Percentiles rank a stretch among this genome's conserved stretches.
Evolutionary conservation across 2,329 filamentous ascomycete species (phyloP).

Genomic region (Grosmannia clavigera): DNA sequence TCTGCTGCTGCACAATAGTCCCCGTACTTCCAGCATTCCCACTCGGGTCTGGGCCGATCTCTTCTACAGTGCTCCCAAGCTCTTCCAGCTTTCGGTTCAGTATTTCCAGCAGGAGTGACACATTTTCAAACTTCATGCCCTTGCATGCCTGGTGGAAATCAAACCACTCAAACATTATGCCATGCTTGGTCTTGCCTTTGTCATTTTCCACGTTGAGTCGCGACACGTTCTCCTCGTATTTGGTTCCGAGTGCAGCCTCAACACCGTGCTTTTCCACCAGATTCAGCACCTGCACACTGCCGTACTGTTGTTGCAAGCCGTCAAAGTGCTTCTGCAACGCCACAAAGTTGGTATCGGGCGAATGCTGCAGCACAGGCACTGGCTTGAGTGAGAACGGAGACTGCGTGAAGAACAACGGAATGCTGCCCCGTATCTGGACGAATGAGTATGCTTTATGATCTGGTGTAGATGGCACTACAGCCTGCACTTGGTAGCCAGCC

Average conservation of each 20-base stretch:
- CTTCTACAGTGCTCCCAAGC: slow-evolving; percentile 57
- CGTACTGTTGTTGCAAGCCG: slow-evolving; percentile 57
- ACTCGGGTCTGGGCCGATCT: slow-evolving; percentile 9
- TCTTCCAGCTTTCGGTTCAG: slow-evolving; percentile 55
- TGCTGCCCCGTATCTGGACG: slow-evolving; percentile 77
- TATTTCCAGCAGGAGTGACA: slow-evolving; percentile 62
- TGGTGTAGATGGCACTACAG: neutral
- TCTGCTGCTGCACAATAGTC: slow-evolving; percentile 40
- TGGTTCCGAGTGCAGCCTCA: slow-evolving; percentile 66
- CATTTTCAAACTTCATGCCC: slow-evolving; percentile 97
- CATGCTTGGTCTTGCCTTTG: slow-evolving; percentile 19
- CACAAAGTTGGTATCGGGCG: slow-evolving; percentile 60
- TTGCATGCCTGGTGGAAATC: slow-evolving; percentile 89
- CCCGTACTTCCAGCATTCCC: neutral
- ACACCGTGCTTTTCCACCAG: slow-evolving; percentile 81
- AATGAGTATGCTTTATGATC: slow-evolving; percentile 60
- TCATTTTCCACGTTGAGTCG: slow-evolving; percentile 48
- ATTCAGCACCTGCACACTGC: slow-evolving; percentile 64
- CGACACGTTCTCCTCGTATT: slow-evolving; percentile 59
- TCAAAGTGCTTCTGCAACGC: slow-evolving; percentile 75
- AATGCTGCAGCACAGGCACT: slow-evolving; percentile 69
- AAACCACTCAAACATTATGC: slow-evolving; percentile 80
- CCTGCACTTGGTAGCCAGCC: slow-evolving; percentile 12
- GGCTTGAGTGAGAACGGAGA: slow-evolving; percentile 90
- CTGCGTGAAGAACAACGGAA: slow-evolving; percentile 91